Percentiles rank a stretch among this genome's conserved stretches.
phyloP scores from a whole-genome alignment of 805 yeast species.

The Barnettozyma botsteinii region DNA sequence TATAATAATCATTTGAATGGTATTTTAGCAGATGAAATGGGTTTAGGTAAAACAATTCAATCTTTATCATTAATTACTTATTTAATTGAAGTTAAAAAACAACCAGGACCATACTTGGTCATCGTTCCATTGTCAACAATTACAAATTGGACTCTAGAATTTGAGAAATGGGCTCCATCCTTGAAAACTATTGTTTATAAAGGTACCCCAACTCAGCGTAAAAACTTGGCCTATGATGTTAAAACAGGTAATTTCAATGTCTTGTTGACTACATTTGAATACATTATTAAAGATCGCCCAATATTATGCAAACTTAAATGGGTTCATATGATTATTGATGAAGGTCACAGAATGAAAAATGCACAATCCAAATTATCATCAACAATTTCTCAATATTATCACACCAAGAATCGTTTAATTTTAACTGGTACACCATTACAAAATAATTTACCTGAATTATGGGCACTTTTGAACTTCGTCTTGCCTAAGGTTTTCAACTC shows the following conservation, averaged over 20 bases:
- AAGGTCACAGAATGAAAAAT: constrained; percentile 87
- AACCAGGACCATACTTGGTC: constrained; percentile 65
- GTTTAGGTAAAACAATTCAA: constrained; percentile 91
- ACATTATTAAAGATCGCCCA: constrained; percentile 72
- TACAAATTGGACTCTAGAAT: constrained; percentile 81
- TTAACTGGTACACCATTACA: constrained; percentile 87
- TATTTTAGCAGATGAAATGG: constrained; percentile 98
- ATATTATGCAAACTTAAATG: constrained; percentile 62
- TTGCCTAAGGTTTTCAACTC: constrained; percentile 82
- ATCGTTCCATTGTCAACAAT: constrained; percentile 81
- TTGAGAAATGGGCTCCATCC: constrained; percentile 86
- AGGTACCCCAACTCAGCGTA: constrained; percentile 72
- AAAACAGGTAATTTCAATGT: constrained; percentile 70
- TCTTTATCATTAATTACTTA: constrained; percentile 73
- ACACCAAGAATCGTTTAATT: constrained; percentile 70
- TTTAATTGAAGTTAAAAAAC: constrained; percentile 59
- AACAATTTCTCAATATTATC: constrained; percentile 66
- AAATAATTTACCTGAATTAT: constrained; percentile 76
- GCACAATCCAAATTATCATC: constrained; percentile 66
- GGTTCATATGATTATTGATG: constrained; percentile 87
- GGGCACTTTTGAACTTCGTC: constrained; percentile 80
- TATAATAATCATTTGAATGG: constrained; percentile 95
- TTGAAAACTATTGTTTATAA: constrained; percentile 67
- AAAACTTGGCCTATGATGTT: constrained; percentile 56
- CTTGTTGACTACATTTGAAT: constrained; percentile 74